Evolutionary conservation across 768 basidiomycete genomes (phyloP), one percentile per base, ranked within the genome.

Genomic region (Mycena filopes): DNA sequence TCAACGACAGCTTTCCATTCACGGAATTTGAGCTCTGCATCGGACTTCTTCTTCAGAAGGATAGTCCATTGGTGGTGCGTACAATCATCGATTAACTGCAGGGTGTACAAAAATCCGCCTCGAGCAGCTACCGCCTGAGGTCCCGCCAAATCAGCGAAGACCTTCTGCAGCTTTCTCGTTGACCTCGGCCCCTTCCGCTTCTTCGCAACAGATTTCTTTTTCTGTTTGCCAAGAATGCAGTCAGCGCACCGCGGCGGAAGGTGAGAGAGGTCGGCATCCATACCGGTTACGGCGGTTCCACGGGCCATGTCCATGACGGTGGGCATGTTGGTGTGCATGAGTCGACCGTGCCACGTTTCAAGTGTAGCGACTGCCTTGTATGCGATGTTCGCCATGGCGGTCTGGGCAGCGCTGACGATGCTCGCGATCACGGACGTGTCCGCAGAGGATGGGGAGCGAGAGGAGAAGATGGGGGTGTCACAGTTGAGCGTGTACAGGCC

Each of bases 201-300:
- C 36, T 69, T 71, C 13, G 70, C 68, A 5, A 71, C 61, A 21
- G 65, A 29, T 16, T 16, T 50, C 6, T 26, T 20, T 20, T 33
- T 57, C 68, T 70, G 70, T 65, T 71, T 71, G 15, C 50, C 60
- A 21, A 66, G 57, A 31, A 71, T 70, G 40, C 70, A 71, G 48
- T 67, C 48, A 45, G 66, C 43, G 59, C 70, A 71, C 1, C 4
- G 40, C 15, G 68, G 55, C 2, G 68, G 68, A 4, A 20, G 31
- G 10, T 41, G 23, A 1, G 68, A 67, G 20, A 71, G 59, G 25
- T 69, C 62, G 50, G 61, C 43, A 7, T 53, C 62, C 70, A 71
- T 71, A 42, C 41, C 41, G n/a, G 41, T 42, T 13, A 51, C 33
- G 21, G 51, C 51, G 3, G 7, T 3, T 41, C 51, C 51, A 10